Conservation (phyloP, 2,329 filamentous ascomycete genomes). For the Clonostachys sp. region DNA sequence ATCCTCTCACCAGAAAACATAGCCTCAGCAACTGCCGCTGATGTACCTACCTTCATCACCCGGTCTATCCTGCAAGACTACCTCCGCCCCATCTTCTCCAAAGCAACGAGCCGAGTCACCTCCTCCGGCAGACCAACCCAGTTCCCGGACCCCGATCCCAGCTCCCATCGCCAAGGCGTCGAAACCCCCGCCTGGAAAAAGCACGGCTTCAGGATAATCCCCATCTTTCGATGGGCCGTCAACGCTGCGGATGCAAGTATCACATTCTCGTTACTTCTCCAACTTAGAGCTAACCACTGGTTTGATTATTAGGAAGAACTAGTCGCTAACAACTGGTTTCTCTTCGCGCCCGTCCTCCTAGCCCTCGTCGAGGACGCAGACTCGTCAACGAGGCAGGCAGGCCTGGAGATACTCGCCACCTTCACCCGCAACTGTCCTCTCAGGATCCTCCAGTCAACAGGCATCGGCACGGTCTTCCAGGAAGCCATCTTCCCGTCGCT, state of each 20-base stretch:
- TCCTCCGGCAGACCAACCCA: slow-evolving; percentile 18
- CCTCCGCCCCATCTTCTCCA: slow-evolving; percentile 64
- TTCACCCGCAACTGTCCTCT: slow-evolving; percentile 53
- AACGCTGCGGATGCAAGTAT: slow-evolving; percentile 27
- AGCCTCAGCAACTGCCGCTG: slow-evolving; percentile 5
- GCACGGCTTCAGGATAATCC: slow-evolving; percentile 8
- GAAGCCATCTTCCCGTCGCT: slow-evolving; percentile 68
- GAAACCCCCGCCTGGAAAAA: slow-evolving; percentile 14
- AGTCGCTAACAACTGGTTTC: slow-evolving; percentile 57
- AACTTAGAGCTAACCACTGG: background rate
- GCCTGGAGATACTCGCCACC: slow-evolving; percentile 45
- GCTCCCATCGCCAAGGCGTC: background rate
- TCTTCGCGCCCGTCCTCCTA: slow-evolving; percentile 66
- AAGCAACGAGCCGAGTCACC: slow-evolving; percentile 37
- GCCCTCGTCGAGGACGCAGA: slow-evolving; percentile 63
- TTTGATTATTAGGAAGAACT: slow-evolving; percentile 23
- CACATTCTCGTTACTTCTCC: background rate
- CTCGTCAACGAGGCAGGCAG: slow-evolving; percentile 44
- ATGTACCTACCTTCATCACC: slow-evolving; percentile 35
- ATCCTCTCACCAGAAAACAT: slow-evolving; percentile 19
- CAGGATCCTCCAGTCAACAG: slow-evolving; percentile 52
- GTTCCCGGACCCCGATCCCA: slow-evolving; percentile 6
- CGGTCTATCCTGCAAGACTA: slow-evolving; percentile 56
- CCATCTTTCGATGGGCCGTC: slow-evolving; percentile 50
- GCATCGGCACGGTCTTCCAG: slow-evolving; percentile 64